Conservation (phyloP, 257 asterid species). For the Schizonepeta tenuifolia region DNA sequence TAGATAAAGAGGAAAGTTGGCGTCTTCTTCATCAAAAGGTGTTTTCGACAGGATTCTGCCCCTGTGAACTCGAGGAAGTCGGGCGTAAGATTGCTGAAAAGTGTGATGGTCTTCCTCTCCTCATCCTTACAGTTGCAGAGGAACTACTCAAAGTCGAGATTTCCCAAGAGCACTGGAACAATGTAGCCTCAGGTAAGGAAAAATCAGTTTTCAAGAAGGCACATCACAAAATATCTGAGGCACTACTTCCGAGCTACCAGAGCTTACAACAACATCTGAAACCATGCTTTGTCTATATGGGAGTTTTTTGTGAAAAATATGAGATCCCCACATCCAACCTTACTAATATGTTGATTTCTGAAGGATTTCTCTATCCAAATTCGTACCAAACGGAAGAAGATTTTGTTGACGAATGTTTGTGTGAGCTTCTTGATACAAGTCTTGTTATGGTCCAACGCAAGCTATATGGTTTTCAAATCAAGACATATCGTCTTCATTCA, state of each 20-base stretch:
- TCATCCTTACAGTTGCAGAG: background rate
- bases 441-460: too few species aligned
- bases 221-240: background rate
- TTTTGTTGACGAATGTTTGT: too few species aligned
- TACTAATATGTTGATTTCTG: too few species aligned
- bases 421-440: too few species aligned
- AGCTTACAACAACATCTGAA: conserved; percentile 28
- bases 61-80: background rate
- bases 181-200: background rate
- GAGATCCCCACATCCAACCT: background rate
- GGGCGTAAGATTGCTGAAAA: background rate
- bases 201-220: background rate
- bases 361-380: too few species aligned
- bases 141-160: background rate
- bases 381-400: too few species aligned
- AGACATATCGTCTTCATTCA: too few species aligned
- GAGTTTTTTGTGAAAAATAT: conserved; percentile 10
- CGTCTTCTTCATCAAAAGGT: background rate
- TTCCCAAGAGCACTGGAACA: background rate
- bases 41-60: background rate
- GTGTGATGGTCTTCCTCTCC: background rate
- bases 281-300: background rate
- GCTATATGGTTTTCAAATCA: background rate
- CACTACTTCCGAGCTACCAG: conserved; percentile 27
- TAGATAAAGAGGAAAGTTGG: background rate